Base-by-base conservation (phyloP, 148 eudicot species). In the Vaccinium corymbosum region DNA sequence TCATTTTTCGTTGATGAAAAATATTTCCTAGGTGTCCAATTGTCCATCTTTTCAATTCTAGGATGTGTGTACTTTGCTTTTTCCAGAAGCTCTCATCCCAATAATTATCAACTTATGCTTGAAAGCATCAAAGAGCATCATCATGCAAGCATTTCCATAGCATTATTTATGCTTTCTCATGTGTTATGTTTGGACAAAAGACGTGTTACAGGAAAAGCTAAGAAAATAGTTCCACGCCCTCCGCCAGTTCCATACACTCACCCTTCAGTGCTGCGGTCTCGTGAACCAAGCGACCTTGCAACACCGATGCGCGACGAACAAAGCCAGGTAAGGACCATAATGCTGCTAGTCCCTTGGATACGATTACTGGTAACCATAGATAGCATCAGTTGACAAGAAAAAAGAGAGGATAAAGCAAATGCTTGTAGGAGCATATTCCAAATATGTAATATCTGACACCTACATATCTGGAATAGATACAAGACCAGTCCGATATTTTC, bases 201-300 rank as follows among this genome's bases (percentile, higher is more conserved):
- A 48, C 83, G 71, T 12, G 85, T 74, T 66, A 89, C 89, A 35
- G 89, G 91, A 15, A 89, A 84, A 85, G 88, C 91, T 77, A 89
- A 82, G 85, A 87, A 84, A 86, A 52, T 87, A 53, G 85, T 66
- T 75, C 80, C 88, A 49, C 86, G 88, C 13, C 88, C 88, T 61
- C 89, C 89, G 35, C 91, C 91, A 72, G 75, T 85, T 59, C 84
- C 87, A 20, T 81, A 81, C 75, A 79, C 82, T 20, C 82, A 52
- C 50, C 85, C 17, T 27, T 53, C 66, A 70, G 66, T 50, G 62
- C 48, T 46, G 64, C 66, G 55, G 38, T 50, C 83, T 25, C 84
- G 75, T 68, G 48, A 77, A 52, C 80, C 53, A 57, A 89, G 85
- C 53, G 75, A 64, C 50, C 42, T 29, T 72, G 57, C 91, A 61